phyloP scores from a whole-genome alignment of 2,329 filamentous ascomycete genomes.

The Talaromyces islandicus region DNA sequence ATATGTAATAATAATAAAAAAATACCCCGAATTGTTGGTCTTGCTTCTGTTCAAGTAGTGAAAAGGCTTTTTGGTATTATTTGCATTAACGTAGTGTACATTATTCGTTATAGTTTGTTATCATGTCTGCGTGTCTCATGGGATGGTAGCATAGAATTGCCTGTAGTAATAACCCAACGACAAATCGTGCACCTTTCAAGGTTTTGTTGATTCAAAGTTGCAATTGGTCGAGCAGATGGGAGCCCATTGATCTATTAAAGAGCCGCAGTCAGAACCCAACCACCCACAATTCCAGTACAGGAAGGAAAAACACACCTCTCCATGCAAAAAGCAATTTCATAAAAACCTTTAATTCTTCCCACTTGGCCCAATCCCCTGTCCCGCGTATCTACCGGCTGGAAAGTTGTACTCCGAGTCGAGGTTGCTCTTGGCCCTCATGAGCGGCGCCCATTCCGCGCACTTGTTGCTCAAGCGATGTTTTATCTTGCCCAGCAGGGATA shows the following conservation, averaged over 20 bases:
- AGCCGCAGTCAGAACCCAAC: background rate
- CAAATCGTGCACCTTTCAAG: too few relatives aligned
- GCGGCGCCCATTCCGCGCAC: slow-evolving; percentile 12
- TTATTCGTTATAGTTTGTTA: background rate
- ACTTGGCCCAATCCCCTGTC: slow-evolving; percentile 1
- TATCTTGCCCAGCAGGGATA: slow-evolving; percentile 7
- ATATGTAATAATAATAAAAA: too few relatives aligned
- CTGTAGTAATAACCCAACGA: background rate
- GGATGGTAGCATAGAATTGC: background rate
- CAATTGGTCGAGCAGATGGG: background rate
- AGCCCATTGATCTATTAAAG: background rate
- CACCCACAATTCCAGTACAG: background rate
- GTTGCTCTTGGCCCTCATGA: slow-evolving; percentile 17
- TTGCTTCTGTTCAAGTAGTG: background rate
- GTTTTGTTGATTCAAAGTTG: too few relatives aligned
- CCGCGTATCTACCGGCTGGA: slow-evolving; percentile 9
- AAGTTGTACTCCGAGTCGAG: slow-evolving; percentile 16
- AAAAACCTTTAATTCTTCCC: background rate
- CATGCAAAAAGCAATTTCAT: background rate
- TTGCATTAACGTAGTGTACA: background rate
- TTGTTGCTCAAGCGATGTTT: slow-evolving; percentile 1
- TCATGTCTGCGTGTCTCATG: background rate
- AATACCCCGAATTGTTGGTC: background rate
- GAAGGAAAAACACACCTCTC: background rate
- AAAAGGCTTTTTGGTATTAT: too few relatives aligned